Evolutionary conservation across 306 rosid species (phyloP), one percentile per base, ranked within the genome.

Genomic region (Vicia faba): DNA sequence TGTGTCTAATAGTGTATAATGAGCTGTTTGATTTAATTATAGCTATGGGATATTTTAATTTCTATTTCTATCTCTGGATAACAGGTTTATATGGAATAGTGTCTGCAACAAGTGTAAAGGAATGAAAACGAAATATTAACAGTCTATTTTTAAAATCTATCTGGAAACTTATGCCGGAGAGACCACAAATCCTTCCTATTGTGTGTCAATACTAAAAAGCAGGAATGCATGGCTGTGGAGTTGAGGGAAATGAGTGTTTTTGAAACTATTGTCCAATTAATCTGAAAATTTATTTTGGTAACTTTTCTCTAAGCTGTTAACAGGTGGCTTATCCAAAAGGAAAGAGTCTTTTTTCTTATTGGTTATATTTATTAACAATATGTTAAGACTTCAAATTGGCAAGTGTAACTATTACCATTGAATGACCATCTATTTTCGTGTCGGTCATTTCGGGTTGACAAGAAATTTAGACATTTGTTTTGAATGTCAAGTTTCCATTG

Each of bases 201-300:
- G 23, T 50, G 57, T 50, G 57, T 20, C 31, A 19, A 50, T 50
- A 19, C n/a, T 50, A 8, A 18, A 54, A 50, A 48, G 49, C 51
- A 7, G 38, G 23, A 35, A 51, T 35, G 50, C 49, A 19, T 31
- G 31, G 33, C 12, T 7, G 7, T 20, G 45, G 13, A 20, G 36
- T 35, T 66, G 10, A 35, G 49, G 59, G 20, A 51, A 51, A 19
- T 48, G 57, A 50, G 29, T 19, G n/a, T 50, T 50, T 50, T 50
- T 39, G 31, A 68, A 40, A 13, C 38, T 68, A 39, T 46, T 54
- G 8, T 54, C 64, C 51, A 43, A 66, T 43, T 28, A 15, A 29
- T 69, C 63, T 38, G 55, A 66, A 48, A 35, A 66, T 66, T 13
- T 54, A 33, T 46, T 58, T 67, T 67, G 73, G 33, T 46, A 23